phyloP scores from a whole-genome alignment of 2,329 filamentous ascomycete genomes.

The Colletotrichum limetticola region DNA sequence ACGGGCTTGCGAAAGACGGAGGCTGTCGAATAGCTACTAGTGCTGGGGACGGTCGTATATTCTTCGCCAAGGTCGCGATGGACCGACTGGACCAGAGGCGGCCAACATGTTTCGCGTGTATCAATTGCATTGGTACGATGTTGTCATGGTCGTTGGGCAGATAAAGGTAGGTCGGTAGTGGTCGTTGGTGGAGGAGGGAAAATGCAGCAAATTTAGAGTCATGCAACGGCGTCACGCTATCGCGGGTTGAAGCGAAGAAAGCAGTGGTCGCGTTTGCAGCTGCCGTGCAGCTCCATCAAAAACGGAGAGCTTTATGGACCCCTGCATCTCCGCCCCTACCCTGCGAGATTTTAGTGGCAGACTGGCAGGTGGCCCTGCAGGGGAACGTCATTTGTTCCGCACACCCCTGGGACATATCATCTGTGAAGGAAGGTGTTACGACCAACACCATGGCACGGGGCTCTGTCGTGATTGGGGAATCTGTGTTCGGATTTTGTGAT shows the following conservation, averaged over 20 bases:
- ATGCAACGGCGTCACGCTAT: slow-evolving; percentile 12
- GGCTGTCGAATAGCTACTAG: slow-evolving; percentile 12
- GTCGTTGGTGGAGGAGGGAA: neutral
- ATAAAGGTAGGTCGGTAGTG: neutral
- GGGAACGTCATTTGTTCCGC: slow-evolving; percentile 33
- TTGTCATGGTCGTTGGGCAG: slow-evolving; percentile 36
- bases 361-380: slow-evolving; percentile 25
- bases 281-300: slow-evolving; percentile 30
- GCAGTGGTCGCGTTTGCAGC: slow-evolving; percentile 19
- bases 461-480: neutral
- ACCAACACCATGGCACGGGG: slow-evolving; percentile 11
- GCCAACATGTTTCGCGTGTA: slow-evolving; percentile 40
- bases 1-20: slow-evolving; percentile 15
- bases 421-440: slow-evolving; percentile 12
- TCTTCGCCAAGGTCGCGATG: slow-evolving; percentile 14
- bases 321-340: slow-evolving; percentile 29
- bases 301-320: slow-evolving; percentile 25
- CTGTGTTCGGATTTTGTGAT: neutral
- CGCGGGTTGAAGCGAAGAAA: neutral
- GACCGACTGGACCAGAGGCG: slow-evolving; percentile 32
- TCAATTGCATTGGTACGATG: slow-evolving; percentile 41
- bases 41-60: slow-evolving; percentile 4
- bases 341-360: slow-evolving; percentile 18
- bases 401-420: slow-evolving; percentile 23
- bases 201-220: slow-evolving; percentile 1